These are phyloP conservation scores for Pythium volutum DNA, from an alignment of 352 stramenopile species.

Conservation along the genomic window DNA sequence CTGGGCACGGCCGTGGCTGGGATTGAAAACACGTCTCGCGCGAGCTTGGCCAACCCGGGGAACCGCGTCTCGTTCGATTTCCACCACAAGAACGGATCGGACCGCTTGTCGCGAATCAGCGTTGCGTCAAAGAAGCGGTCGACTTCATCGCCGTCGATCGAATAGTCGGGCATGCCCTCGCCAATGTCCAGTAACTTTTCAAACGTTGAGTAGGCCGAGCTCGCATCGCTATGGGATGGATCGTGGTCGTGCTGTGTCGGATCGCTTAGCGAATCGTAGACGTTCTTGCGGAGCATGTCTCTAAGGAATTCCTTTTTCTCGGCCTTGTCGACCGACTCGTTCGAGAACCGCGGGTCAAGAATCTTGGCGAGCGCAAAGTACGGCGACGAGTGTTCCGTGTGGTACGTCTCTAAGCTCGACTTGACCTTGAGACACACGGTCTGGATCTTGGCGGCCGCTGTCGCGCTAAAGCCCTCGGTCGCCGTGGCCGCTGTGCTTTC, in stretches of 20 bases:
- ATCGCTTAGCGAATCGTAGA: constrained; percentile 62
- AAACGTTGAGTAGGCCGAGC: constrained; percentile 74
- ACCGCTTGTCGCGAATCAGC: constrained; percentile 76
- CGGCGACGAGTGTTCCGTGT: constrained; percentile 62
- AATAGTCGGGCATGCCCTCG: constrained; percentile 72
- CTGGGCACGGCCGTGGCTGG: constrained; percentile 64
- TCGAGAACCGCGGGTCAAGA: constrained; percentile 74
- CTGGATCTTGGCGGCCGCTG: constrained; percentile 60
- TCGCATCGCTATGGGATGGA: constrained; percentile 52
- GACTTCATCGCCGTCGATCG: constrained; percentile 74
- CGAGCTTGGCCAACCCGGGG: constrained; percentile 62
- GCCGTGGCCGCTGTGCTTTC: constrained; percentile 62
- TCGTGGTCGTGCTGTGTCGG: constrained; percentile 52
- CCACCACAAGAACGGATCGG: constrained; percentile 79
- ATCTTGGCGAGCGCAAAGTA: constrained; percentile 79
- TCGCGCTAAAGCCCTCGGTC: constrained; percentile 48
- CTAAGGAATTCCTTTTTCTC: constrained; percentile 74
- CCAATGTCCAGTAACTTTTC: constrained; percentile 81
- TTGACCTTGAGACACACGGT: constrained; percentile 77
- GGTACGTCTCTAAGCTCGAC: constrained; percentile 59
- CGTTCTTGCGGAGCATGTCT: constrained; percentile 70
- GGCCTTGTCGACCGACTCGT: constrained; percentile 73
- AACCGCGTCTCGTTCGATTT: constrained; percentile 83
- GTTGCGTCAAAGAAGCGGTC: constrained; percentile 83
- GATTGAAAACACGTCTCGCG: constrained; percentile 73